Evolutionary conservation across 192 early-diverging fungal species (phyloP), one percentile per base, ranked within the genome.

Genomic region (Backusella tuberculispora): DNA sequence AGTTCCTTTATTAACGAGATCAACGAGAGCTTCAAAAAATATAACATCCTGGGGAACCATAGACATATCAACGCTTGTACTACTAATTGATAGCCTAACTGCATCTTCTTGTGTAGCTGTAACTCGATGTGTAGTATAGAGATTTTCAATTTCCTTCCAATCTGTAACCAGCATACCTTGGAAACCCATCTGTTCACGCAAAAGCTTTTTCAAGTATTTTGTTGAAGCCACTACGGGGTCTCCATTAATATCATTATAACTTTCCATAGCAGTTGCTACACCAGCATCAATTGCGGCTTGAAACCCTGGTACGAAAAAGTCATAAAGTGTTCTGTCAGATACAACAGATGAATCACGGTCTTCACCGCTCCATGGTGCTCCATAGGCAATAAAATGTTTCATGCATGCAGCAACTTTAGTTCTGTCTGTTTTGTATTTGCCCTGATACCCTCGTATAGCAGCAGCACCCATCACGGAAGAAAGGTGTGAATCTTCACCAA

Each of bases 351-450:
- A 77, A 34, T 78, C 77, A 19, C 77, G 76, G 42, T 78, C 80
- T 50, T 76, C 53, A 34, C 77, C 75, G 34, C 68, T 83, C 42
- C 86, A 87, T 26, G 89, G 85, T 6, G 84, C 83, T 4, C 88
- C 88, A 73, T 90, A 90, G 38, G 84, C 89, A 46, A 90, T 87
- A 79, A 90, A 90, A 67, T 90, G 89, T 80, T 91, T 91, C 79
- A 90, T 82, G 50, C 88, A 89, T 2, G 86, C 88, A 1, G 88
- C 90, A 0, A 91, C 85, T 3, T 87, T 87, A 15, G 80, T 83
- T 5, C 90, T 82, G 38, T 91, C 88, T 8, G 73, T 76, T 64
- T 89, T 90, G 78, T 91, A 91, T 76, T 91, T 83, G 24, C 90
- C 90, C 71, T 91, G 90, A n/a, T 88, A 82, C 6, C 90, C 90